Evolutionary conservation across 768 basidiomycete species (phyloP).

Genomic region (Dentipellis fragilis): DNA sequence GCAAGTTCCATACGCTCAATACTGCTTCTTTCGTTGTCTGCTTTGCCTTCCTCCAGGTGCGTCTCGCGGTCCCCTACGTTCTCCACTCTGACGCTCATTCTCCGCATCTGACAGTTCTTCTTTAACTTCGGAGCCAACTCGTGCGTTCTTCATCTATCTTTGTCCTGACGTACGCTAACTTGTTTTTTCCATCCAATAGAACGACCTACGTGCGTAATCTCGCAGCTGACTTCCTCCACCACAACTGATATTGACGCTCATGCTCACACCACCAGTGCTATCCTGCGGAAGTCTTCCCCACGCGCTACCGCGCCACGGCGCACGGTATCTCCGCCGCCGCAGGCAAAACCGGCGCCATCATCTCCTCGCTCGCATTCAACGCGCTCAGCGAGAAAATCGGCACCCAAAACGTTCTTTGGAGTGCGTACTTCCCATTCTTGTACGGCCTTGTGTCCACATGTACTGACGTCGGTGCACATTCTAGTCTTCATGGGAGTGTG

Average conservation of each 20-base stretch:
- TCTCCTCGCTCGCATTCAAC: slow-evolving; percentile 68
- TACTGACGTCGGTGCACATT: not conserved
- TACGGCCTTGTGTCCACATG: not conserved
- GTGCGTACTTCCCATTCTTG: slow-evolving; percentile 30
- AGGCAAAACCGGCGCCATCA: slow-evolving; percentile 72
- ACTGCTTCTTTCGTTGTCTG: slow-evolving; percentile 57
- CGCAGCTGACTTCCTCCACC: not conserved
- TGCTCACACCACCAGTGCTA: slow-evolving; percentile 52
- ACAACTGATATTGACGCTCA: not conserved
- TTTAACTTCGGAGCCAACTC: slow-evolving; percentile 77
- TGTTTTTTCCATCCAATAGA: slow-evolving; percentile 16
- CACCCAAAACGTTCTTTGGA: slow-evolving; percentile 60
- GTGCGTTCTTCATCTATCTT: slow-evolving; percentile 22
- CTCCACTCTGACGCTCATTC: slow-evolving; percentile 2
- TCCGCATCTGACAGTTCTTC: slow-evolving; percentile 40
- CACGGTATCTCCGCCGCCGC: slow-evolving; percentile 68
- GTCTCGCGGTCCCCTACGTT: not conserved
- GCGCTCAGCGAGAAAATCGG: slow-evolving; percentile 49
- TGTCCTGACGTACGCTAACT: too few species aligned
- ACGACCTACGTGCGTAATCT: slow-evolving; percentile 39
- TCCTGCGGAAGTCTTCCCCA: slow-evolving; percentile 75
- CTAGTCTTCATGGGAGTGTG: slow-evolving; percentile 57
- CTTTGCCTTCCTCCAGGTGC: slow-evolving; percentile 58
- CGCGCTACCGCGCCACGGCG: slow-evolving; percentile 60
- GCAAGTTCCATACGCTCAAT: slow-evolving; percentile 45